Percentiles rank a stretch among this genome's conserved stretches.
Conservation (phyloP, 2,329 filamentous ascomycete species). For the Cryphonectria japonica region DNA sequence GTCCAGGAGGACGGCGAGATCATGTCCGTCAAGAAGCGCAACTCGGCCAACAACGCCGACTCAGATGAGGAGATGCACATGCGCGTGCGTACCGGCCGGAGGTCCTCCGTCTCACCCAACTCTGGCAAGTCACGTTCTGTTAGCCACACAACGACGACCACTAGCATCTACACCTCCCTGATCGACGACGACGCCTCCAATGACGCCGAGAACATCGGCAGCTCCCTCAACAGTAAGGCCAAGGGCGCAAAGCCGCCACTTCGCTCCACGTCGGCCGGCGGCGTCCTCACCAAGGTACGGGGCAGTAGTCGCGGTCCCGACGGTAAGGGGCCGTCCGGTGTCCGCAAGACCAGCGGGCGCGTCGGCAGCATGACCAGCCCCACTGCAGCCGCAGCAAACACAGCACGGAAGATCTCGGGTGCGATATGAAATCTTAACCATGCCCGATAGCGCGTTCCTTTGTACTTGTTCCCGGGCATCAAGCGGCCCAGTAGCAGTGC, state of each 20-base stretch:
- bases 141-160: slow-evolving; percentile 75
- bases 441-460: not conserved
- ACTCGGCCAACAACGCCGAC: slow-evolving; percentile 63
- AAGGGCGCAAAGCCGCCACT: slow-evolving; percentile 56
- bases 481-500: not conserved
- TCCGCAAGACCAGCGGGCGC: slow-evolving; percentile 69
- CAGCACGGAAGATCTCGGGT: slow-evolving; percentile 59
- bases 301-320: slow-evolving; percentile 41
- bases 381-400: slow-evolving; percentile 47
- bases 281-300: slow-evolving; percentile 67
- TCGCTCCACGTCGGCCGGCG: slow-evolving; percentile 56
- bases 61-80: slow-evolving; percentile 84
- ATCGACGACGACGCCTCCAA: slow-evolving; percentile 71
- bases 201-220: slow-evolving; percentile 72
- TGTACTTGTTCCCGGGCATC: not conserved
- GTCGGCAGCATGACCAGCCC: slow-evolving; percentile 59
- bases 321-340: slow-evolving; percentile 54
- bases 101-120: slow-evolving; percentile 65
- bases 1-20: slow-evolving; percentile 63
- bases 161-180: slow-evolving; percentile 62
- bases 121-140: slow-evolving; percentile 69
- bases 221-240: slow-evolving; percentile 44
- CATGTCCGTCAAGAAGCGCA: slow-evolving; percentile 59
- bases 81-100: slow-evolving; percentile 71
- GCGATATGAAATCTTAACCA: slow-evolving; percentile 18